Conservation (phyloP, 2,329 filamentous ascomycete species). For the Conoideocrella luteorostrata region DNA sequence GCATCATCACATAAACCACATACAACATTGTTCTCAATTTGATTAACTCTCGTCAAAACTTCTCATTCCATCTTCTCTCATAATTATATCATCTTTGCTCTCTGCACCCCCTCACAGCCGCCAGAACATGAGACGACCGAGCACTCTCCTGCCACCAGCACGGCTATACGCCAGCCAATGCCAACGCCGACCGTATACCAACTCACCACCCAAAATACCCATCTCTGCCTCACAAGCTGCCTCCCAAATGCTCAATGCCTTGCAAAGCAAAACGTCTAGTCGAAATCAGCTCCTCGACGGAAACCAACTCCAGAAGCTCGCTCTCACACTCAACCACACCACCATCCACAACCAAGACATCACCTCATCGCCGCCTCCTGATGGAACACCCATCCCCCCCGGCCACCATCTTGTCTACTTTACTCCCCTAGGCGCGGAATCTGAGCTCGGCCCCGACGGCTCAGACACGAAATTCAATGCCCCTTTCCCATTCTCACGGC, state of each 20-base stretch:
- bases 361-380: slow-evolving; percentile 27
- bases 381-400: slow-evolving; percentile 46
- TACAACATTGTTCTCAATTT: too few relatives aligned
- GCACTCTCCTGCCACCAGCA: too few relatives aligned
- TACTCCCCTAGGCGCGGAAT: slow-evolving; percentile 48
- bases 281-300: slow-evolving; percentile 48
- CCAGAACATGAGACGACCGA: too few relatives aligned
- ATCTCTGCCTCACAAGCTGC: slow-evolving; percentile 23
- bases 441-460: slow-evolving; percentile 51
- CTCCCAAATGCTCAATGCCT: slow-evolving; percentile 24
- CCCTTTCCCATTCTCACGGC: slow-evolving; percentile 50
- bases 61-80: too few relatives aligned
- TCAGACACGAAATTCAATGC: slow-evolving; percentile 56
- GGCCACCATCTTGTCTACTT: slow-evolving; percentile 61
- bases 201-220: slow-evolving; percentile 8
- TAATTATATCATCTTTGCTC: too few relatives aligned
- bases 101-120: too few relatives aligned
- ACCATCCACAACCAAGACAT: slow-evolving; percentile 33
- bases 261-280: slow-evolving; percentile 19
- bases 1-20: too few relatives aligned
- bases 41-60: too few relatives aligned
- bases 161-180: too few relatives aligned
- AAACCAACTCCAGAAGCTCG: slow-evolving; percentile 58
- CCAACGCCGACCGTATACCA: slow-evolving; percentile 9
- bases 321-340: slow-evolving; percentile 48